Evolutionary conservation across 1,284 basidiomycete genomes (phyloP).

Genomic region (Cryptococcus sp.): DNA sequence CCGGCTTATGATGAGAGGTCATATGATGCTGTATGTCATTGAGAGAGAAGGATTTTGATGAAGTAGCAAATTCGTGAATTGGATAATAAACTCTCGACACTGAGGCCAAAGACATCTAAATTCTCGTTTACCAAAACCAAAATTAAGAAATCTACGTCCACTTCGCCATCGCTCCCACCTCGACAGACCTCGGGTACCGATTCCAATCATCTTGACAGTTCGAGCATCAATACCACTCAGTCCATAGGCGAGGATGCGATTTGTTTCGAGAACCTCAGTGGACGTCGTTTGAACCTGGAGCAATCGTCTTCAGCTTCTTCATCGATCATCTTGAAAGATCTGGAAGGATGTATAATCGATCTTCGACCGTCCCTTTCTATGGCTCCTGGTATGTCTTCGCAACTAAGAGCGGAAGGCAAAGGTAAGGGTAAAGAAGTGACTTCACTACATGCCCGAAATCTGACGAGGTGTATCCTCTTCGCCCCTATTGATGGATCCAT

Average conservation of each 20-base stretch:
- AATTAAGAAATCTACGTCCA: not conserved
- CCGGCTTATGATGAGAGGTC: constrained; percentile 69
- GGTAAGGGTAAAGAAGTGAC: constrained; percentile 10
- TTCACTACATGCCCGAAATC: constrained; percentile 59
- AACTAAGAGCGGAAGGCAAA: too few relatives aligned
- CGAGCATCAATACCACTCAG: too few relatives aligned
- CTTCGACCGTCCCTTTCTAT: constrained; percentile 46
- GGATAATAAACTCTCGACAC: constrained; percentile 13
- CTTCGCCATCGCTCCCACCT: not conserved
- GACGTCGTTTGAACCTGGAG: too few relatives aligned
- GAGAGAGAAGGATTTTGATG: constrained; percentile 56
- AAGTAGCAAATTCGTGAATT: constrained; percentile 46
- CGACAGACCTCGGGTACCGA: too few relatives aligned
- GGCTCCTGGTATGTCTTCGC: not conserved
- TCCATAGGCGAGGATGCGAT: not conserved
- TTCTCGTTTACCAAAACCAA: constrained; percentile 67
- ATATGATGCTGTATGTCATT: constrained; percentile 62
- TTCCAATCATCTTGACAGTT: too few relatives aligned
- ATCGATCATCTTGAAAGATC: constrained; percentile 17
- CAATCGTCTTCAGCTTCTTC: not conserved
- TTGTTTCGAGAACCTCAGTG: too few relatives aligned
- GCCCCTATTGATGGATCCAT: constrained; percentile 64
- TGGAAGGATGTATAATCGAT: constrained; percentile 61
- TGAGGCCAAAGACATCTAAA: constrained; percentile 49
- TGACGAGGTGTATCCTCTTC: constrained; percentile 58